Evolutionary conservation across 768 basidiomycete genomes (phyloP).

Genomic region (Scleroderma citrinum): DNA sequence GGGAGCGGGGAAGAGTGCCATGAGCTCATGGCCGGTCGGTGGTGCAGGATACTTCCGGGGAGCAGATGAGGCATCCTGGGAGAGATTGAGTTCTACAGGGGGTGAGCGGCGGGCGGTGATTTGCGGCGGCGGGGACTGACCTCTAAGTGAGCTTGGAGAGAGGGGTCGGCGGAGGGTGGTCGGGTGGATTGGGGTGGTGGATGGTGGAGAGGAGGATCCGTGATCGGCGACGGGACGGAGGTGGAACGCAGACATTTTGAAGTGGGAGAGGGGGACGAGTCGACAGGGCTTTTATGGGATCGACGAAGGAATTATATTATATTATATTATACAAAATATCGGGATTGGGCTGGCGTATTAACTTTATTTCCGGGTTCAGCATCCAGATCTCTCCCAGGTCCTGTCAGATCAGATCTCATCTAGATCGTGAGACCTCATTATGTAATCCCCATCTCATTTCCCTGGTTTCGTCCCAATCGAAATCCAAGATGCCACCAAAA

Average conservation of each 20-base stretch:
- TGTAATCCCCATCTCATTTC: no score
- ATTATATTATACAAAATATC: no score
- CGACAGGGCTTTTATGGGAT: neutral
- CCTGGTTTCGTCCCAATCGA: no score
- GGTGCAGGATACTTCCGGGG: slow-evolving; percentile 66
- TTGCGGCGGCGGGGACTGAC: slow-evolving; percentile 25
- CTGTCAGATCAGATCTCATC: no score
- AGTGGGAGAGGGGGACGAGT: slow-evolving; percentile 6
- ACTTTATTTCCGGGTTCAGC: no score
- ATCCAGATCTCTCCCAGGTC: no score
- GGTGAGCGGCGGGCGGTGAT: neutral
- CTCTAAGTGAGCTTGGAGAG: slow-evolving; percentile 59
- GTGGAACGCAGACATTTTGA: slow-evolving; percentile 36
- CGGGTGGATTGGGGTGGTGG: slow-evolving; percentile 43
- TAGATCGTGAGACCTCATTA: no score
- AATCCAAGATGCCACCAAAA: slow-evolving; percentile 24
- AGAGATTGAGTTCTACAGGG: slow-evolving; percentile 56
- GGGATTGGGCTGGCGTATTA: no score
- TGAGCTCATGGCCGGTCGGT: slow-evolving; percentile 76
- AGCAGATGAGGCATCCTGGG: slow-evolving; percentile 42
- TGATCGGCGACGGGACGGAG: slow-evolving; percentile 50
- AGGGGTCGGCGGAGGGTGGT: slow-evolving; percentile 47
- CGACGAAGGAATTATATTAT: neutral
- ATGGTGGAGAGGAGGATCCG: slow-evolving; percentile 45
- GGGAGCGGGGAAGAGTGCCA: slow-evolving; percentile 76